These are phyloP conservation scores for Lepidopterella palustris DNA, from an alignment of 495 filamentous ascomycete genomes.

Conservation along the genomic window DNA sequence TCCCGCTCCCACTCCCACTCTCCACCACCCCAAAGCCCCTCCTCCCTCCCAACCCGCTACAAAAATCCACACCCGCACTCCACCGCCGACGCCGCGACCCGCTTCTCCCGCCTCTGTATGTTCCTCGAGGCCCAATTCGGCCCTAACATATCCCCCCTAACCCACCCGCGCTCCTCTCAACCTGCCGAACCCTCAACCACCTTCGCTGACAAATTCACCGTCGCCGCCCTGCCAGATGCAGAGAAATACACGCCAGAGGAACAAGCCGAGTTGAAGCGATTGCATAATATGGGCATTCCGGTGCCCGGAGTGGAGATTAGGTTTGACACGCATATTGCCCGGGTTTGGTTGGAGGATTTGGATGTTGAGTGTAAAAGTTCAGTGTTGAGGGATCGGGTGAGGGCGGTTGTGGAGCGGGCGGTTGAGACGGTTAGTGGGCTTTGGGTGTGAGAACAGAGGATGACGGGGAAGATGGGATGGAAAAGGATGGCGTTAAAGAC, in stretches of 20 bases:
- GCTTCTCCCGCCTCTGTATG: slow-evolving; percentile 77
- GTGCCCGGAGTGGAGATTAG: slow-evolving; percentile 82
- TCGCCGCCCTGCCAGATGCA: slow-evolving; percentile 29
- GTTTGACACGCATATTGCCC: slow-evolving; percentile 81
- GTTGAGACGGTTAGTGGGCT: slow-evolving; percentile 85
- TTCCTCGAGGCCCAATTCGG: slow-evolving; percentile 98
- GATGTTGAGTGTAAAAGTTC: slow-evolving; percentile 78
- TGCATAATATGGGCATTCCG: slow-evolving; percentile 75
- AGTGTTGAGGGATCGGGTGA: slow-evolving; percentile 70
- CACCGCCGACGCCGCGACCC: slow-evolving; percentile 60
- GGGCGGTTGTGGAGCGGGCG: slow-evolving; percentile 82
- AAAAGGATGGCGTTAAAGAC: too few species aligned
- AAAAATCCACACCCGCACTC: slow-evolving; percentile 61
- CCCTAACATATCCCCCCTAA: slow-evolving; percentile 62
- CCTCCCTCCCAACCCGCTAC: slow-evolving; percentile 19
- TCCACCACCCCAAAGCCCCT: not conserved
- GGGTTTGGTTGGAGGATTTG: slow-evolving; percentile 83
- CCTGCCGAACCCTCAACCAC: slow-evolving; percentile 27
- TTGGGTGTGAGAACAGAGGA: slow-evolving; percentile 46
- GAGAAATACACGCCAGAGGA: slow-evolving; percentile 44
- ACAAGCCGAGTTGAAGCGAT: slow-evolving; percentile 54
- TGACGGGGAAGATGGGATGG: too few species aligned
- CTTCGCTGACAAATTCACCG: slow-evolving; percentile 24
- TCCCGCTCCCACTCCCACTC: slow-evolving; percentile 48
- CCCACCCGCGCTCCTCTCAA: slow-evolving; percentile 43